Evolutionary conservation across 257 asterid species (phyloP), one percentile per base, ranked within the genome.

Genomic region (Agastache rugosa): DNA sequence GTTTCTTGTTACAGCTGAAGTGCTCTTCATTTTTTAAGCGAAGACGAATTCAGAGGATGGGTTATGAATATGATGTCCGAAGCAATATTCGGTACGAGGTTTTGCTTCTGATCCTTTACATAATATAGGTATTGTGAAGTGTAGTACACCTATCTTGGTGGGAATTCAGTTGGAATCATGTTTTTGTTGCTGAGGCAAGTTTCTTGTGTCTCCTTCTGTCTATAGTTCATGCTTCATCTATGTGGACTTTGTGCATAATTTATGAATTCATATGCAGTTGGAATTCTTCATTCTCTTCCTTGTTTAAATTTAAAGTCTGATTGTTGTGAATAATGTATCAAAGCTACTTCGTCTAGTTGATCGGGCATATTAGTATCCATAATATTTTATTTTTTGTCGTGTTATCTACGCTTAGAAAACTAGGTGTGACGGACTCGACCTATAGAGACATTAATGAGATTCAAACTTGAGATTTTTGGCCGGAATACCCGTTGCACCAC

Each of bases 81-180:
- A 22, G 27, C 73, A 59, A 2, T 14, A 11, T 27, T 72, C 39
- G 47, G 1, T 22, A 71, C 3, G 4, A 25, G 39, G 71, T 60
- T 54, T 66, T 10, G 66, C 66, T 51, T 58, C 44, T 54, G 4
- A 58, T 19, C n/a, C 67, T 19, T 69, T 16, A 53, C 69, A 67
- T 12, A 12, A 66, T 34, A 23, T 69, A 17, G 31, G 34, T 39
- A 15, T 11, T 41, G 19, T 63, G 31, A 11, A 0, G 11, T 58
- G 65, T 63, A 59, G 87, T 48, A 42, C 41, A 53, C 70, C 23
- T 25, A 48, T 74, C 35, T 72, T 9, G 66, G 47, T 70, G 81
- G 83, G 63, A 80, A 73, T 75, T 80, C 81, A 22, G 90, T 83
- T 88, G 74, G 69, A 66, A 34, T 88, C 87, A 81, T 85, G 58